A percentile compares a stretch with the other conserved stretches of the same genome.
These are phyloP conservation scores for Wickerhamiella allomyrinae DNA, from an alignment of 805 yeast genomes.

Conservation along the genomic window DNA sequence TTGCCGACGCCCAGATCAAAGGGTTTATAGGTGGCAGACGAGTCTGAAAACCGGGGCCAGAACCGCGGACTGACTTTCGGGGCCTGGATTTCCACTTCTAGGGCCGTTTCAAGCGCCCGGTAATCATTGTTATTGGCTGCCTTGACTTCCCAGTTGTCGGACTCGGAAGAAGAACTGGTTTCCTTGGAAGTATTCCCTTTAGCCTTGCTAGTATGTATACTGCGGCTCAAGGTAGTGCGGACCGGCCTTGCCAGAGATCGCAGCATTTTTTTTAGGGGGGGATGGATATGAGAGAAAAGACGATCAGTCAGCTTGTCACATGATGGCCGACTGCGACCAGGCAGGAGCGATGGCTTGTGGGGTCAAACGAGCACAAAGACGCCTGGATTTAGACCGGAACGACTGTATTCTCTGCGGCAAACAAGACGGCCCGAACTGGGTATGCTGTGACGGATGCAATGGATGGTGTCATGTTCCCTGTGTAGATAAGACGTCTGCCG, in stretches of 20 bases:
- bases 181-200: background rate
- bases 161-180: background rate
- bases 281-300: background rate
- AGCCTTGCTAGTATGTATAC: too few relatives aligned
- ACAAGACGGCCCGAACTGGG: constrained; percentile 28
- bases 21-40: background rate
- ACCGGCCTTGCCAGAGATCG: background rate
- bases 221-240: too few relatives aligned
- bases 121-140: background rate
- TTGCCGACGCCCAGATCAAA: background rate
- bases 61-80: background rate
- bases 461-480: constrained; percentile 45
- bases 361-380: too few relatives aligned
- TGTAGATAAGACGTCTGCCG: constrained; percentile 29
- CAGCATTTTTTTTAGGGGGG: background rate
- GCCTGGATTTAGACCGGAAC: too few relatives aligned
- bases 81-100: background rate
- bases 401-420: constrained; percentile 3
- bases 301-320: too few relatives aligned
- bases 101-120: background rate
- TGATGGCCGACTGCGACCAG: too few relatives aligned
- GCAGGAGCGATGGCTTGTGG: too few relatives aligned
- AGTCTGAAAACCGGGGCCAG: background rate
- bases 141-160: background rate
- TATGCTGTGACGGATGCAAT: constrained; percentile 41